Percentiles rank a stretch among this genome's conserved stretches.
These are phyloP conservation scores for Kregervanrija delftensis DNA, from an alignment of 805 yeast genomes.

Conservation along the genomic window DNA sequence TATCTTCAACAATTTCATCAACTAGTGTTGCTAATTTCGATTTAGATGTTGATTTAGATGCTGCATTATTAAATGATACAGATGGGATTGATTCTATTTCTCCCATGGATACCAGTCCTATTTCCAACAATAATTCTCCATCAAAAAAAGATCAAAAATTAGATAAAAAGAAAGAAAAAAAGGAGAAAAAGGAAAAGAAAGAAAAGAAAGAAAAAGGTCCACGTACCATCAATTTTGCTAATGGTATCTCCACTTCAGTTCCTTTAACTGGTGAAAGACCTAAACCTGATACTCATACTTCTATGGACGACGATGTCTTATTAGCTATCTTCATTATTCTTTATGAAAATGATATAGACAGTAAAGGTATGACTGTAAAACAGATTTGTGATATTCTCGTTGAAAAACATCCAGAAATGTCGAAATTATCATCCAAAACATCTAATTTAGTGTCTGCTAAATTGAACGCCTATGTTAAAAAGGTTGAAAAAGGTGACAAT, in stretches of 20 bases:
- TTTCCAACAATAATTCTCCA: conserved; percentile 4
- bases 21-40: not conserved
- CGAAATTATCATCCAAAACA: conserved; percentile 70
- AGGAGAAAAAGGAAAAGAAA: conserved; percentile 20
- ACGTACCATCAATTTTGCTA: conserved; percentile 48
- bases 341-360: conserved; percentile 59
- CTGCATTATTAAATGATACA: not conserved
- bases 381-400: conserved; percentile 73
- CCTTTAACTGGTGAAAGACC: conserved; percentile 78
- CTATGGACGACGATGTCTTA: conserved; percentile 65
- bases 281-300: conserved; percentile 56
- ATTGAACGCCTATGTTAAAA: conserved; percentile 75
- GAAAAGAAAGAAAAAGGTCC: conserved; percentile 23
- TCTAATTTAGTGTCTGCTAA: conserved; percentile 79
- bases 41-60: conserved; percentile 1
- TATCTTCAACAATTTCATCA: conserved; percentile 5
- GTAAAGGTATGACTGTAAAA: conserved; percentile 84
- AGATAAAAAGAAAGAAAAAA: conserved; percentile 17
- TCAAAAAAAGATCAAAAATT: conserved; percentile 8
- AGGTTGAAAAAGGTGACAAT: conserved; percentile 74
- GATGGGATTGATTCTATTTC: not conserved
- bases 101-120: too few relatives aligned
- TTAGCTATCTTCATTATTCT: conserved; percentile 69
- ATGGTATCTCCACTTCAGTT: conserved; percentile 70
- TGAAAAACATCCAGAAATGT: conserved; percentile 78